Conservation (phyloP, 208 protist genomes). For the Trypanosoma scelopori region DNA sequence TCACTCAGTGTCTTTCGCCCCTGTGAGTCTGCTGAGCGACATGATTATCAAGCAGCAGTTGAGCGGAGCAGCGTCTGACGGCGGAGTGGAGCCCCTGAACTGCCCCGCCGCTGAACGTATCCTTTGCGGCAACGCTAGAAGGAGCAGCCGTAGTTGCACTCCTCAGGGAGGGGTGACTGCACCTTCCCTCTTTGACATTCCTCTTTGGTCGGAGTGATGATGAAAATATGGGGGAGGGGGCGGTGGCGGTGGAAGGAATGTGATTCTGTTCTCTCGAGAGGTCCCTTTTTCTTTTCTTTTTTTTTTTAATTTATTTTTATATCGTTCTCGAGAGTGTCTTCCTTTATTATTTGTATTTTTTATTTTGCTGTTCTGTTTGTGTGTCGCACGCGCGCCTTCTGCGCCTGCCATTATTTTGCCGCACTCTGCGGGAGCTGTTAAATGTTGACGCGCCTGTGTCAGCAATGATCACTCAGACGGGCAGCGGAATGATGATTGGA, state of each 20-base stretch:
- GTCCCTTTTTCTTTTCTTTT: background rate
- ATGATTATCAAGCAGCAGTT: constrained; percentile 1
- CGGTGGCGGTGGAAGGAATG: too few relatives aligned
- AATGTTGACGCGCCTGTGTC: background rate
- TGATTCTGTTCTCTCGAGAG: too few relatives aligned
- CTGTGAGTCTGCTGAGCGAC: constrained; percentile 6
- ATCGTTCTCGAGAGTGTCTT: too few relatives aligned
- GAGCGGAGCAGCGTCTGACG: background rate
- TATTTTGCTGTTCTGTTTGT: too few relatives aligned
- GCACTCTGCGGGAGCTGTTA: too few relatives aligned
- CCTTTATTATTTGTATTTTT: too few relatives aligned
- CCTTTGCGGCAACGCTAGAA: background rate
- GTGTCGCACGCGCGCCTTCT: too few relatives aligned
- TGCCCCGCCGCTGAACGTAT: background rate
- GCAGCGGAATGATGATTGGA: too few relatives aligned
- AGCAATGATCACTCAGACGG: too few relatives aligned
- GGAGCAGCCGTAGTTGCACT: background rate
- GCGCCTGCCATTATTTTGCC: too few relatives aligned
- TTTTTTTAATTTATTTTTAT: background rate
- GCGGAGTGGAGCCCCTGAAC: background rate
- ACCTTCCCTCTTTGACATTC: constrained; percentile 3
- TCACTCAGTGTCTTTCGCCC: background rate
- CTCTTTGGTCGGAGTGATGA: constrained; percentile 1
- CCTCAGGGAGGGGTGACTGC: background rate
- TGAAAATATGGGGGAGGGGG: background rate